Conservation (phyloP, 768 basidiomycete species). For the Lactarius quietus region DNA sequence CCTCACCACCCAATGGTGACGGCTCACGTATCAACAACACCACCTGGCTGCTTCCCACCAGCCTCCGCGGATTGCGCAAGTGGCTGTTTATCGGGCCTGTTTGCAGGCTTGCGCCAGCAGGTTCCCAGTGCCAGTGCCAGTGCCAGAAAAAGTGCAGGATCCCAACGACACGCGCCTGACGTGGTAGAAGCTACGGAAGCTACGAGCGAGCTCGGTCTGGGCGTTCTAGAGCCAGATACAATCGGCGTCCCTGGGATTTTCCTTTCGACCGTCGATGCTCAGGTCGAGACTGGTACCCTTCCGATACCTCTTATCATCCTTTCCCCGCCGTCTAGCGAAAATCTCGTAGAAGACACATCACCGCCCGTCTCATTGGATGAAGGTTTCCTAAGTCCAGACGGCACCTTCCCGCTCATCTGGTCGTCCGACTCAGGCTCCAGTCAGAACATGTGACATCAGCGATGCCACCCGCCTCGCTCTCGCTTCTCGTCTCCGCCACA, state of each 20-base stretch:
- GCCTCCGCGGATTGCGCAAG: background rate
- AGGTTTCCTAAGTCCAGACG: conserved; percentile 15
- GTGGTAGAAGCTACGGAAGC: background rate
- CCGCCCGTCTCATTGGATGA: conserved; percentile 2
- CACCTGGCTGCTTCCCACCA: background rate
- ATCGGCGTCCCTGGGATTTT: background rate
- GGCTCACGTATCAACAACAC: too few species aligned
- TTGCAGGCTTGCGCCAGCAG: background rate
- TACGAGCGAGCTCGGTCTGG: background rate
- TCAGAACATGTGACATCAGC: background rate
- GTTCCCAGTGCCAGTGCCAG: background rate
- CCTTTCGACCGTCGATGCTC: conserved; percentile 3
- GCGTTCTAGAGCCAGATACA: background rate
- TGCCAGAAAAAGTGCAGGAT: background rate
- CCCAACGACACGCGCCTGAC: background rate
- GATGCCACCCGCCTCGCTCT: conserved; percentile 11
- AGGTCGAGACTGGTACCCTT: conserved; percentile 1
- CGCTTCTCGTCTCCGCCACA: conserved; percentile 12
- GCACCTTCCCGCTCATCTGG: conserved; percentile 15
- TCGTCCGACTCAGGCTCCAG: background rate
- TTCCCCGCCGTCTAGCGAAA: conserved; percentile 13
- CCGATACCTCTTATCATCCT: conserved; percentile 18
- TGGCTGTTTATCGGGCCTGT: background rate
- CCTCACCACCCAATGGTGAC: background rate
- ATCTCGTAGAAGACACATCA: background rate